Conservation (phyloP, 73 alveolate species). For the Paramecium caudatum region DNA sequence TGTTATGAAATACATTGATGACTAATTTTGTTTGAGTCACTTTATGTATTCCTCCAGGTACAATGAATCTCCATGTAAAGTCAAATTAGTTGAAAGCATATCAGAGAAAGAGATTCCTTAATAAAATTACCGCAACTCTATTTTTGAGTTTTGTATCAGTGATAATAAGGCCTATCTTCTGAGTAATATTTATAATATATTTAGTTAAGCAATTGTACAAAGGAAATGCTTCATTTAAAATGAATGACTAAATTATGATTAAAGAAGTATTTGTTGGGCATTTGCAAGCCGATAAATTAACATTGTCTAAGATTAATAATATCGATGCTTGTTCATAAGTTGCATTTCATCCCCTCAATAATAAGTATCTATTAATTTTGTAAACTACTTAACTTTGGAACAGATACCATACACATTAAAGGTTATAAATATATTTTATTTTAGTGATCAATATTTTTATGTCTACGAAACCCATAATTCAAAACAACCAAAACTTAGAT, state of each 20-base stretch:
- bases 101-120: not conserved
- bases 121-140: not conserved
- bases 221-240: not conserved
- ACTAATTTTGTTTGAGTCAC: not conserved
- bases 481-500: not conserved
- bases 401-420: not conserved
- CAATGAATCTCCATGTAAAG: not conserved
- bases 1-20: not conserved
- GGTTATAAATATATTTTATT: not conserved
- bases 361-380: not conserved
- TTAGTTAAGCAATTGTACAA: not conserved
- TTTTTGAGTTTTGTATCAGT: not conserved
- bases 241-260: too few relatives aligned
- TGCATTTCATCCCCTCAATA: slow-evolving; percentile 9
- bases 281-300: not conserved
- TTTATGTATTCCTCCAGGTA: not conserved
- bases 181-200: not conserved
- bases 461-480: not conserved
- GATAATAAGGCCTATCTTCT: slow-evolving; percentile 7
- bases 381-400: not conserved
- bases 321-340: not conserved
- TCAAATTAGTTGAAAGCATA: not conserved
- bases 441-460: not conserved
- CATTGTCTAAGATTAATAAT: not conserved
- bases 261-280: not conserved